Evolutionary conservation across 805 yeast genomes (phyloP), one percentile per base, ranked within the genome.

Genomic region (Dipodascopsis uninucleata): DNA sequence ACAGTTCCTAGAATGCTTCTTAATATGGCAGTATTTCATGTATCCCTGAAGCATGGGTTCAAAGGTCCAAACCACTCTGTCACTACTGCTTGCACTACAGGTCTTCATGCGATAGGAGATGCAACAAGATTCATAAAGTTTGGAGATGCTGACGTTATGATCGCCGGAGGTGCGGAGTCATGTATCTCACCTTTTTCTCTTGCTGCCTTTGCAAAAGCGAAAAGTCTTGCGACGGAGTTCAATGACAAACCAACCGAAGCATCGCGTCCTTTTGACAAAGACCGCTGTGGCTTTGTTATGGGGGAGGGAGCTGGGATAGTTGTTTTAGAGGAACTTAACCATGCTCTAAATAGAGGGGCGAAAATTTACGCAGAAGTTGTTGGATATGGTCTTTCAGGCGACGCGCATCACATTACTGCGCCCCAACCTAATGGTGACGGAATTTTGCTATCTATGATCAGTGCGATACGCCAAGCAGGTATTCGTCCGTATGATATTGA

Each of bases 21-120:
- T 29, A 93, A 93, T 61, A 93, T 93, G 97, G 96, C 96, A 0
- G 87, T 89, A 0, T 97, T 97, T 2, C 80, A 87, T 49, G 77
- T 93, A 5, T 82, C 96, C 5, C 89, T 93, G 45, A 74, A 77
- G 52, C 77, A 79, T 57, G 83, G 84, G 1, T 68, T 88, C 31
- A 70, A 75, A 56, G 99, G 98, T 0, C 95, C 96, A 1, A 77
- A 85, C 33, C 96, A 89, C 60, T 71, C 95, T 0, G 93, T 80
- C 0, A 77, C 95, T 1, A 88, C 97, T 0, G 98, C 98, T 0
- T 93, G 99, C 69, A 95, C 99, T 3, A 88, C 98, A 0, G 99
- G 99, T 0, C 76, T 83, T 23, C 94, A 93, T 60, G 76, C 96
- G 0, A 81, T 93, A 37, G 97, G 97, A 3, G 99, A 93, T 61